Percentiles rank a stretch among this genome's conserved stretches.
phyloP scores from a whole-genome alignment of 1,284 basidiomycete species.

The Xerocomus amazonicus region DNA sequence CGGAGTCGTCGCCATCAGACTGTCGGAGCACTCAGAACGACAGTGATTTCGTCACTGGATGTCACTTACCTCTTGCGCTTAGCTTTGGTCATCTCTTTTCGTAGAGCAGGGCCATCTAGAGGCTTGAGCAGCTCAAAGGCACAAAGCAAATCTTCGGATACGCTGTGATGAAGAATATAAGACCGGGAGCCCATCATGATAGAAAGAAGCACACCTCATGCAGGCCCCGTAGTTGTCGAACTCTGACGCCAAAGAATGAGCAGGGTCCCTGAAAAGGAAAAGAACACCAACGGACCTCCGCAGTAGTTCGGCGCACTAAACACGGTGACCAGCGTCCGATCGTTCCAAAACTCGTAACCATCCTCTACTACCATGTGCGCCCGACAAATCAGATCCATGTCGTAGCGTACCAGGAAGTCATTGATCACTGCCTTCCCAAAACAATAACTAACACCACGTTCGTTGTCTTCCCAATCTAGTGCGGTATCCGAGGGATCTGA shows the following conservation, averaged over 20 bases:
- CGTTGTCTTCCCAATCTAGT: conserved; percentile 99
- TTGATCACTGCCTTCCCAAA: conserved; percentile 98
- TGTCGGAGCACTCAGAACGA: conserved; percentile 13
- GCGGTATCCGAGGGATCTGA: conserved; percentile 98
- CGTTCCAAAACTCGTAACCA: conserved; percentile 99
- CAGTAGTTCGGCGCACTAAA: conserved; percentile 98
- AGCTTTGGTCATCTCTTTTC: conserved; percentile 99
- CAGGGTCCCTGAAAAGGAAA: conserved; percentile 8
- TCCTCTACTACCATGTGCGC: conserved; percentile 99
- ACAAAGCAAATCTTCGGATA: conserved; percentile 95
- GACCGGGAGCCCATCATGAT: conserved; percentile 1
- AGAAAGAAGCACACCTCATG: conserved; percentile 62
- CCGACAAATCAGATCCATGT: conserved; percentile 99
- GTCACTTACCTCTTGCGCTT: conserved; percentile 84
- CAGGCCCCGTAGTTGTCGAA: conserved; percentile 98
- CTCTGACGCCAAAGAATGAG: conserved; percentile 46
- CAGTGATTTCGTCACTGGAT: background rate
- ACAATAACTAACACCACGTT: conserved; percentile 99
- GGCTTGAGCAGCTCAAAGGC: conserved; percentile 98
- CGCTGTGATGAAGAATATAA: conserved; percentile 45
- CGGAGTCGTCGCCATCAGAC: conserved; percentile 35
- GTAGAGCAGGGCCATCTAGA: conserved; percentile 89
- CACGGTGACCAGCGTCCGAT: conserved; percentile 95
- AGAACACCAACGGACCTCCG: conserved; percentile 62
- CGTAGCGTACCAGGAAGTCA: conserved; percentile 88